Percentiles rank a stretch among this genome's conserved stretches.
phyloP scores from a whole-genome alignment of 2,329 filamentous ascomycete genomes.

The Ophiostoma novo-ulmi region DNA sequence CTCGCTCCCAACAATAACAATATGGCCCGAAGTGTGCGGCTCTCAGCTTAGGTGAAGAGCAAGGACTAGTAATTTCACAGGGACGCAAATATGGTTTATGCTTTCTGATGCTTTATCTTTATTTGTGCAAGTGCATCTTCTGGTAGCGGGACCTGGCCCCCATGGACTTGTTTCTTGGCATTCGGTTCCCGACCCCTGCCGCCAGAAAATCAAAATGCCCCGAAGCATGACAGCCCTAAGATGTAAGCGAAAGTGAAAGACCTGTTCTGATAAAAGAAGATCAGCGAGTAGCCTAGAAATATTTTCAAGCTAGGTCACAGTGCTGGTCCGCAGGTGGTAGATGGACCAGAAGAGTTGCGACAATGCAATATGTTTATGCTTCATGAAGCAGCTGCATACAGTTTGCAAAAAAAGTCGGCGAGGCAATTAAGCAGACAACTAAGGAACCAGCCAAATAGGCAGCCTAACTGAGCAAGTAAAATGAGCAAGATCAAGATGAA shows the following conservation, averaged over 20 bases:
- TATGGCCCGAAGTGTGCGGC: not conserved
- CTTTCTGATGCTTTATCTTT: not conserved
- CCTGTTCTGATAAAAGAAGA: not conserved
- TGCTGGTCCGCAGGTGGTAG: not conserved
- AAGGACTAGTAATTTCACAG: not conserved
- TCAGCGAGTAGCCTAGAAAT: not conserved
- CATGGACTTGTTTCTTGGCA: not conserved
- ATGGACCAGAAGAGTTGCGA: not conserved
- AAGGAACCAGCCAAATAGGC: not conserved
- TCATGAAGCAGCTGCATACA: not conserved
- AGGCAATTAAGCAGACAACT: too few relatives aligned
- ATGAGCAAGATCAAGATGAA: not conserved
- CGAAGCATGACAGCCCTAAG: not conserved
- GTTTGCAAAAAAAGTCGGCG: too few relatives aligned
- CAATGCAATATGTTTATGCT: not conserved
- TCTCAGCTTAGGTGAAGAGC: not conserved
- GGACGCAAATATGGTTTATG: not conserved
- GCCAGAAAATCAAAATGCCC: not conserved
- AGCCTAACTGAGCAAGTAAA: not conserved
- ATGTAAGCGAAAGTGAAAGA: not conserved
- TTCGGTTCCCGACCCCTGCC: constrained; percentile 8
- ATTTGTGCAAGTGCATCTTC: not conserved
- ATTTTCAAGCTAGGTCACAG: not conserved
- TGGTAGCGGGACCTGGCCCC: not conserved
- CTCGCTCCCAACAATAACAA: constrained; percentile 2